Evolutionary conservation across 176 grass and related monocot species (phyloP).

Genomic region (Eragrostis curvula): DNA sequence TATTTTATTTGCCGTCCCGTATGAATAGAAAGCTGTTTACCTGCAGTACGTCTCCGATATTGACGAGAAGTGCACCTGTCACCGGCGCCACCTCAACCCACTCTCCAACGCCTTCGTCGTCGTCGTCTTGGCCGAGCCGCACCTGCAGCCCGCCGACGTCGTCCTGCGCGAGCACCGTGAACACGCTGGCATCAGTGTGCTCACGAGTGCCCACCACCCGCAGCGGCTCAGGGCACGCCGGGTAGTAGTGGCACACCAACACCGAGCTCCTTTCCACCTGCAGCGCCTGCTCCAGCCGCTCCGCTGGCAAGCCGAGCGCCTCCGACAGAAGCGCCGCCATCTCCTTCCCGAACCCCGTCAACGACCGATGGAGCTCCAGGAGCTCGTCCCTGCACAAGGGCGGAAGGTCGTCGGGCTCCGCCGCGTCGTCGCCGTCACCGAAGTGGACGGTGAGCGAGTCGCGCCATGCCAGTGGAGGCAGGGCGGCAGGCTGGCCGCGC

Average conservation of each 20-base stretch:
- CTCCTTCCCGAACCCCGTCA: slow-evolving; percentile 26
- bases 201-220: slow-evolving; percentile 28
- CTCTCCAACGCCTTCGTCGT: neutral
- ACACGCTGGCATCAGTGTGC: slow-evolving; percentile 53
- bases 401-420: slow-evolving; percentile 30
- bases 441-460: slow-evolving; percentile 45
- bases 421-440: neutral
- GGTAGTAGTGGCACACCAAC: slow-evolving; percentile 67
- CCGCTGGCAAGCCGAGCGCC: slow-evolving; percentile 38
- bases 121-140: neutral
- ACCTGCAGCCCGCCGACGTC: slow-evolving; percentile 49
- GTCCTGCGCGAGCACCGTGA: slow-evolving; percentile 49
- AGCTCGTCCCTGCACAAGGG: slow-evolving; percentile 26
- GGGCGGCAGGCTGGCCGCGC: slow-evolving; percentile 4
- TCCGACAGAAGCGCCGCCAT: slow-evolving; percentile 45
- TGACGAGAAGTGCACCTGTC: no score
- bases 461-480: slow-evolving; percentile 34
- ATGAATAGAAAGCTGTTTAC: no score
- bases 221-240: slow-evolving; percentile 52
- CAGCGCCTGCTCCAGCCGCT: slow-evolving; percentile 37
- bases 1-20: no score
- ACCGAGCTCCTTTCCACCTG: slow-evolving; percentile 23
- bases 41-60: no score
- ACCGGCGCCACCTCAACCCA: no score
- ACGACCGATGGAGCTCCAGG: slow-evolving; percentile 25